Evolutionary conservation across 768 basidiomycete genomes (phyloP).

Genomic region (Lactarius quietus): DNA sequence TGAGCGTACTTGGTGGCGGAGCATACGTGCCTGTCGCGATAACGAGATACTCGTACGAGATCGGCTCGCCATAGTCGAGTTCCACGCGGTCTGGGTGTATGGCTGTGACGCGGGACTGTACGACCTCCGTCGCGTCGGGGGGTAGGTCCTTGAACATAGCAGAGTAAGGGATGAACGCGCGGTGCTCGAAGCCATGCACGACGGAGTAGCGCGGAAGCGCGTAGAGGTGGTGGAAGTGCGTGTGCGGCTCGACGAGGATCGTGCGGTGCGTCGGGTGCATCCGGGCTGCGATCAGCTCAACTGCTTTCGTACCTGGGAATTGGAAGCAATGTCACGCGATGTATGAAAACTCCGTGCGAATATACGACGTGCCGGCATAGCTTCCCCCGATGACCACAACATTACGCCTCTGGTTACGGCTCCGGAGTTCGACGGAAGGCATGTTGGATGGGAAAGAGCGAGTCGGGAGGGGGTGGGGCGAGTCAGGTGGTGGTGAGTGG

Average conservation of each 20-base stretch:
- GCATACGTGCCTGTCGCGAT: slow-evolving; percentile 36
- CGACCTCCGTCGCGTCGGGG: slow-evolving; percentile 28
- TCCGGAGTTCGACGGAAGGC: slow-evolving; percentile 4
- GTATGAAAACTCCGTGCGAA: neutral
- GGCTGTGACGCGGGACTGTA: slow-evolving; percentile 26
- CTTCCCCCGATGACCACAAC: slow-evolving; percentile 37
- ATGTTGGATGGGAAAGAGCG: neutral
- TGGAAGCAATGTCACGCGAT: neutral
- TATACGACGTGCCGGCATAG: slow-evolving; percentile 32
- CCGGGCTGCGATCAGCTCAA: slow-evolving; percentile 28
- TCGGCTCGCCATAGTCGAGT: slow-evolving; percentile 27
- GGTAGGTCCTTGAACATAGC: slow-evolving; percentile 29
- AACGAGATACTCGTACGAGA: slow-evolving; percentile 37
- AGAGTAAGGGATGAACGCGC: slow-evolving; percentile 36
- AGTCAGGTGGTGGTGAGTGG: neutral
- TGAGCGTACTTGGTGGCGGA: slow-evolving; percentile 23
- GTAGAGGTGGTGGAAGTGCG: slow-evolving; percentile 37
- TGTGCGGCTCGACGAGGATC: slow-evolving; percentile 36
- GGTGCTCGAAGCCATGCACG: slow-evolving; percentile 30
- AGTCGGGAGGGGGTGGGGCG: neutral
- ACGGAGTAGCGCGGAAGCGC: slow-evolving; percentile 36
- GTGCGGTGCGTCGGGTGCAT: slow-evolving; percentile 31
- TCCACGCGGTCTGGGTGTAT: slow-evolving; percentile 28
- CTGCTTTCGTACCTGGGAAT: slow-evolving; percentile 25
- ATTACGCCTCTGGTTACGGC: slow-evolving; percentile 27